Percentiles rank a stretch among this genome's conserved stretches.
phyloP scores from a whole-genome alignment of 1,284 basidiomycete genomes.

The Mycena citricolor region DNA sequence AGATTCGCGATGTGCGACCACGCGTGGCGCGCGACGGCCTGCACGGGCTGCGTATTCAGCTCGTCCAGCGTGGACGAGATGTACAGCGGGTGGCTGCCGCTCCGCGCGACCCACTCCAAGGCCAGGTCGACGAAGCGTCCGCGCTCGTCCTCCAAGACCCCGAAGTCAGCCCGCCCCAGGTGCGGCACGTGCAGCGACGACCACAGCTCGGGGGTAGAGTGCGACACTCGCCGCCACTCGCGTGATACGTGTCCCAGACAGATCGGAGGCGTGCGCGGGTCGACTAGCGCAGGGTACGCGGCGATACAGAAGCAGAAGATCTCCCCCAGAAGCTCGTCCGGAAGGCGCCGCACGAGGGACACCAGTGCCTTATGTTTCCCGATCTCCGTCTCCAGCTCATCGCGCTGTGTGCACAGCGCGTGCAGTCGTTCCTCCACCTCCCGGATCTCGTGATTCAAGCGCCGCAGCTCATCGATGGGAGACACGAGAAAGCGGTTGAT shows the following conservation, averaged over 20 bases:
- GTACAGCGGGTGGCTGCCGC: too few relatives aligned
- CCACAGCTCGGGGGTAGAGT: constrained; percentile 5
- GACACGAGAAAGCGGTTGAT: not conserved
- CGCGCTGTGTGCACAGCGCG: not conserved
- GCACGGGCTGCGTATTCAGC: too few relatives aligned
- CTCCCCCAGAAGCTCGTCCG: constrained; percentile 7
- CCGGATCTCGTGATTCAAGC: constrained; percentile 5
- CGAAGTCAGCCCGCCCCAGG: too few relatives aligned
- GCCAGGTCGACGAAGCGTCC: too few relatives aligned
- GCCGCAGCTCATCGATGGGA: not conserved
- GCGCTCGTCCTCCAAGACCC: too few relatives aligned
- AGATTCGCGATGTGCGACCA: too few relatives aligned
- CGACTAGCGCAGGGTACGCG: not conserved
- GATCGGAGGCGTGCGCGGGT: not conserved
- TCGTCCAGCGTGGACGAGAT: too few relatives aligned
- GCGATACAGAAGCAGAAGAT: constrained; percentile 13
- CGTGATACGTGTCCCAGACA: constrained; percentile 1
- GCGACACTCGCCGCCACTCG: constrained; percentile 3
- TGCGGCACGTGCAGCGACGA: constrained; percentile 4
- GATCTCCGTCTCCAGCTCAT: not conserved
- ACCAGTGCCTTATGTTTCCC: constrained; percentile 4
- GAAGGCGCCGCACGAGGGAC: constrained; percentile 10
- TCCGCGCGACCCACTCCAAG: too few relatives aligned
- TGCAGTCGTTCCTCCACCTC: not conserved
- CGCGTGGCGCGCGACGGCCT: too few relatives aligned